Evolutionary conservation across 176 grass and related monocot species (phyloP).

Genomic region (Themeda triandra): DNA sequence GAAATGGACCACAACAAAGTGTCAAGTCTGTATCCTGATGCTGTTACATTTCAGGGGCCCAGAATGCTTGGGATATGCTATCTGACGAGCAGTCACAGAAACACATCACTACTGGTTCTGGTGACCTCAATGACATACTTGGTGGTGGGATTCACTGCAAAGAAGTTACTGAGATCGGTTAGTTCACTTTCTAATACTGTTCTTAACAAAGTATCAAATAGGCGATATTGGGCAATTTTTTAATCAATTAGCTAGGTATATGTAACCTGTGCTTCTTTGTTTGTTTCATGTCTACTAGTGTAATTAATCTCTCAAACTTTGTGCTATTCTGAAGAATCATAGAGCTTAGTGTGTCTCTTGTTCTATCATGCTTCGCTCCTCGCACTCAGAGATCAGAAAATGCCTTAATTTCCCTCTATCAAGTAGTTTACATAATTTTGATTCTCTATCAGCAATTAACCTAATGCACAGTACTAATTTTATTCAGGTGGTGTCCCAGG

Average conservation of each 20-base stretch:
- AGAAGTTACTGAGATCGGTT: conserved; percentile 95
- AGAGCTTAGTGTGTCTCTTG: no score
- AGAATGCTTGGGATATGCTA: conserved; percentile 97
- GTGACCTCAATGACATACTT: conserved; percentile 71
- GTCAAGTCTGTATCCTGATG: background rate
- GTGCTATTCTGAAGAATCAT: background rate
- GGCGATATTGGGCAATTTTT: background rate
- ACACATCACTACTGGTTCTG: conserved; percentile 81
- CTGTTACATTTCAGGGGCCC: conserved; percentile 52
- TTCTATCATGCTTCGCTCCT: background rate
- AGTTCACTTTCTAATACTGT: background rate
- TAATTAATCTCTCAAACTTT: background rate
- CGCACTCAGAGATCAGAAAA: background rate
- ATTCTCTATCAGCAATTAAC: background rate
- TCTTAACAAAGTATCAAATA: background rate
- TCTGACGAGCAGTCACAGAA: conserved; percentile 85
- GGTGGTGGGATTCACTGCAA: conserved; percentile 95
- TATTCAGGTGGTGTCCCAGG: conserved; percentile 89
- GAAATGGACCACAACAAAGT: conserved; percentile 7
- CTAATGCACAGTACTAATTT: conserved; percentile 26
- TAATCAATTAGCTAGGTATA: background rate
- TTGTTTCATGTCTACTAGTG: background rate
- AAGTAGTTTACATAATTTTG: background rate
- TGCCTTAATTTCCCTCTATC: background rate
- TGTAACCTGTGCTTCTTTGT: conserved; percentile 18